Evolutionary conservation across 805 yeast genomes (phyloP), one percentile per base, ranked within the genome.

Genomic region (Kazachstania bromeliacearum): DNA sequence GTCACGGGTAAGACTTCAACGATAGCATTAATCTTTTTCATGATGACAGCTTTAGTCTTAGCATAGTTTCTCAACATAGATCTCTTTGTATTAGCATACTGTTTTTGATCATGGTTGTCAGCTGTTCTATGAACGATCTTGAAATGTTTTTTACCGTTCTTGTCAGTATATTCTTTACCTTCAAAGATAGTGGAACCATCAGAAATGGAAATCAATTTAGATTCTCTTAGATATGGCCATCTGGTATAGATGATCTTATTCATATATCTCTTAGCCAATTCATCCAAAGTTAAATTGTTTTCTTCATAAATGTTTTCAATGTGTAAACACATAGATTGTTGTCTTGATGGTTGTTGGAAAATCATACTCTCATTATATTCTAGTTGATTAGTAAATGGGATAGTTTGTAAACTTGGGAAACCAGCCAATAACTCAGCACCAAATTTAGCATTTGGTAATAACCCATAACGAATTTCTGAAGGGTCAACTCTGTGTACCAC

Each of bases 161-260:
- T 25, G 16, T 47, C 38, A 9, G 17, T 28, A 16, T 9, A 12
- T 19, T 39, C 36, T 33, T 37, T 38, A 8, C 46, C 50, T 20
- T 55, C 55, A 48, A 72, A 82, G 31, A 64, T 66, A 47, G 57
- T 60, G 13, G 64, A 57, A 10, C 68, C 71, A 54, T 82, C 88
- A 24, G 68, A 55, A 4, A 89, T 72, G 16, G 70, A 68, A 9
- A 76, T 64, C 28, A 89, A 76, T 50, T 72, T 75, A 7, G 87
- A 80, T 60, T 89, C 96, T 47, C 77, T 71, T 45, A 92, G 64
- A 51, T 75, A 84, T n/a, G 99, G 99, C 89, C 95, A 92, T 47
- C 79, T 75, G 9, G 83, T 73, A 54, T 77, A 88, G 2, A 83
- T 80, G 34, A 75, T 60, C 39, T 75, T 68, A 31, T 76, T 78